Evolutionary conservation across 805 yeast genomes (phyloP), one percentile per base, ranked within the genome.

Genomic region (Tetrapisispora nanseiensis): DNA sequence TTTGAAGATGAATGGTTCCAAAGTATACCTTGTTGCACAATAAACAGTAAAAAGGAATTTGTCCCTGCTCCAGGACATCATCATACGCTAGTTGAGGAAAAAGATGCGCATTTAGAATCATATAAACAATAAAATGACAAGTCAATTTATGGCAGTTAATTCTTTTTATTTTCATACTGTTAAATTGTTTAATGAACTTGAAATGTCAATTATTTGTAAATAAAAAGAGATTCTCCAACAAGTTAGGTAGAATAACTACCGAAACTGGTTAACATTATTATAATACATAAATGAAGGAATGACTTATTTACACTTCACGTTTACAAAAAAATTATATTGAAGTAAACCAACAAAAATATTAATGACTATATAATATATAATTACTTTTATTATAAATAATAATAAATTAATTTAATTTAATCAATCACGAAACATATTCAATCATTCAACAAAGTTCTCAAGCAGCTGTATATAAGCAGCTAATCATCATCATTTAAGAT

Each of bases 1-100:
- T 65, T 78, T 46, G 62, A 66, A 20, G 92, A 84, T 59, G 82
- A 74, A 37, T 84, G 92, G 92, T 79, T 83, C 43, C 54, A 59
- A 24, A 74, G 72, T 24, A 82, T 84, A 45, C 64, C 69, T 38
- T 70, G 72, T 51, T 83, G 92, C 61, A 80, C 89, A 3, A 55
- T 62, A 23, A 71, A 67, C 48, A 58, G 51, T 2, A 66, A 67
- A 40, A 71, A 69, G 11, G 51, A 54, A 21, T 54, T 68, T 1
- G 49, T 71, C 9, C 61, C 64, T 45, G 75, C 73, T 7, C 68
- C 72, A 6, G 68, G 73, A 15, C 81, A 76, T 54, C 59, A 61
- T 20, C 81, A 76, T 54, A 74, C 75, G 2, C 51, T 70, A 42
- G 73, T 71, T 16, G 61, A 49, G 46, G 75, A 69, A 42, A 75